Conservation (phyloP, 2,329 filamentous ascomycete species). For the Aspergillus neoniger region DNA sequence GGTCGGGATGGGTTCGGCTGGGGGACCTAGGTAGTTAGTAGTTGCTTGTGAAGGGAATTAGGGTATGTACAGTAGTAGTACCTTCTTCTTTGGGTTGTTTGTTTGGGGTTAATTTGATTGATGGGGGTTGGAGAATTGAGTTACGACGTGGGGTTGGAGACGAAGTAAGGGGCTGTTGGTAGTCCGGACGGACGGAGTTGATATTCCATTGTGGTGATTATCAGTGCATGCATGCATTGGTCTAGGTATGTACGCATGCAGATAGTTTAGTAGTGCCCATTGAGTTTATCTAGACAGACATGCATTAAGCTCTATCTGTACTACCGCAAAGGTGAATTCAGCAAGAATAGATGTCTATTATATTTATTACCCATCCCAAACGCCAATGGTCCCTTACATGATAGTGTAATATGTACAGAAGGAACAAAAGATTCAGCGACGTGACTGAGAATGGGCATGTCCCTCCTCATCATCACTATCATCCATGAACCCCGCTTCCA, state of each 20-base stretch:
- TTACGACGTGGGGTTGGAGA: not conserved
- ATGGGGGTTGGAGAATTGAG: not conserved
- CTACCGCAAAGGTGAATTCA: too few species aligned
- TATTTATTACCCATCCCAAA: not conserved
- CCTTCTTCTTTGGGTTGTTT: not conserved
- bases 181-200: too few species aligned
- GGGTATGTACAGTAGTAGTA: not conserved
- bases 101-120: not conserved
- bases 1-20: not conserved
- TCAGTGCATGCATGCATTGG: not conserved
- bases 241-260: too few species aligned
- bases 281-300: too few species aligned
- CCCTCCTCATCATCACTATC: conserved; percentile 71
- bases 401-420: conserved; percentile 2
- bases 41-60: not conserved
- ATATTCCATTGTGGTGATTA: too few species aligned
- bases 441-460: conserved; percentile 21
- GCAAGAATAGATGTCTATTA: not conserved
- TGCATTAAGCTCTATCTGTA: too few species aligned
- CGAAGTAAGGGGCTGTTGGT: not conserved
- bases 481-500: conserved; percentile 75
- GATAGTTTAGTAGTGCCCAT: too few species aligned
- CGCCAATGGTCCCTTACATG: not conserved
- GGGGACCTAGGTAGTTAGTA: not conserved
- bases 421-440: conserved; percentile 18